phyloP scores from a whole-genome alignment of 495 filamentous ascomycete genomes.

The Mytilinidion resinicola region DNA sequence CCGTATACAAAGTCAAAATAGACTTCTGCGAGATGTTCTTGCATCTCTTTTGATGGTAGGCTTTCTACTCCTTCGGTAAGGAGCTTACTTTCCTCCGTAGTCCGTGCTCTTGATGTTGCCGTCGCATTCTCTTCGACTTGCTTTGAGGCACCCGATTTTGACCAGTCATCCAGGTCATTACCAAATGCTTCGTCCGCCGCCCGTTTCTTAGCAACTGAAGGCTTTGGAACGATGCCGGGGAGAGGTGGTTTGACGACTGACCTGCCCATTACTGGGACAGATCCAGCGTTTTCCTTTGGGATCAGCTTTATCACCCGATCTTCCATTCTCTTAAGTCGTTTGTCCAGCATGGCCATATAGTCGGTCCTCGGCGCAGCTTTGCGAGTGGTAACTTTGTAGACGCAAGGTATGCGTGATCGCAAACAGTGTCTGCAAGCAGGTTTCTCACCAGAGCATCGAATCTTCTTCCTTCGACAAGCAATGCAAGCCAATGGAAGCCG shows the following conservation, averaged over 20 bases:
- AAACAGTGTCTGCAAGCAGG: conserved; percentile 96
- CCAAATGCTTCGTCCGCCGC: conserved; percentile 85
- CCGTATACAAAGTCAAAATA: conserved; percentile 97
- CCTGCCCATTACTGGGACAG: conserved; percentile 57
- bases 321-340: conserved; percentile 78
- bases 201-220: conserved; percentile 64
- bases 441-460: conserved; percentile 95
- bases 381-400: conserved; percentile 95
- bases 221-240: conserved; percentile 52
- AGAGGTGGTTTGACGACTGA: conserved; percentile 75
- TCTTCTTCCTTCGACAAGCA: conserved; percentile 93
- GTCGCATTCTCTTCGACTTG: conserved; percentile 8
- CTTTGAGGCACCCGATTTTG: conserved; percentile 44
- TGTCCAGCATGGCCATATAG: conserved; percentile 99
- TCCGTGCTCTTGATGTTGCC: conserved; percentile 16
- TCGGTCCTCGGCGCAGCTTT: conserved; percentile 95
- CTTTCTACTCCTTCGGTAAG: conserved; percentile 76
- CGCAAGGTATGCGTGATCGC: conserved; percentile 86
- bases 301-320: conserved; percentile 95
- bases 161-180: conserved; percentile 75
- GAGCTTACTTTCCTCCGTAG: conserved; percentile 61
- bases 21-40: conserved; percentile 88
- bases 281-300: conserved; percentile 67
- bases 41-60: conserved; percentile 79
- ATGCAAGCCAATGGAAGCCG: conserved; percentile 91